Evolutionary conservation across 192 early-diverging fungal species (phyloP).

Genomic region (Podila horticola): DNA sequence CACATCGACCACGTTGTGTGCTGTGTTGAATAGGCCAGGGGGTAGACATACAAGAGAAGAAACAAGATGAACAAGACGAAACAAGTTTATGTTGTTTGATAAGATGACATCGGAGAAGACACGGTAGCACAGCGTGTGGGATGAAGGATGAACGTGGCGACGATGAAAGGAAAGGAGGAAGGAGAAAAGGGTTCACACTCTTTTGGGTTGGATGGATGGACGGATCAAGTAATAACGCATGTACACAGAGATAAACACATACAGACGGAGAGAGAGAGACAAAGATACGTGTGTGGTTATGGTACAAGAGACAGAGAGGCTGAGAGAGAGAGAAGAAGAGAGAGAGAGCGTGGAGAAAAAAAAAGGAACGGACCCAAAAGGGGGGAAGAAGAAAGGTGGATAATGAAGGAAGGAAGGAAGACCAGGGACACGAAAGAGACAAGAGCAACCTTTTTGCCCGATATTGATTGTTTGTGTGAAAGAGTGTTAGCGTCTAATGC

Average conservation of each 20-base stretch:
- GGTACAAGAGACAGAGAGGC: slow-evolving; percentile 1
- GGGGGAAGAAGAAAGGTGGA: background rate
- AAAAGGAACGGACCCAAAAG: background rate
- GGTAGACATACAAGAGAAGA: too few species aligned
- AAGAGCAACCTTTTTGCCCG: background rate
- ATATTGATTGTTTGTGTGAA: background rate
- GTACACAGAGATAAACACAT: background rate
- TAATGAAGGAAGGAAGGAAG: background rate
- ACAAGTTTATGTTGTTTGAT: too few species aligned
- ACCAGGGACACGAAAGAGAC: background rate
- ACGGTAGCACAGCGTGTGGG: too few species aligned
- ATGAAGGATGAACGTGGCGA: too few species aligned
- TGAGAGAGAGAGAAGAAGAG: slow-evolving; percentile 2
- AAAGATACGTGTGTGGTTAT: background rate
- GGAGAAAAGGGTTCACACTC: too few species aligned
- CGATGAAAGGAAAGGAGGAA: too few species aligned
- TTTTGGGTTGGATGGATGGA: too few species aligned
- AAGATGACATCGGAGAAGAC: too few species aligned
- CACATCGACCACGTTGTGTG: too few species aligned
- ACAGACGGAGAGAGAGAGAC: background rate
- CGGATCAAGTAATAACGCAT: background rate
- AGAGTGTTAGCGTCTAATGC: background rate
- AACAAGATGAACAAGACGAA: too few species aligned
- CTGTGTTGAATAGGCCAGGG: too few species aligned
- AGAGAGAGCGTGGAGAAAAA: slow-evolving; percentile 7